These are phyloP conservation scores for Kokia cookei DNA, from an alignment of 441 rosid species.

Conservation along the genomic window DNA sequence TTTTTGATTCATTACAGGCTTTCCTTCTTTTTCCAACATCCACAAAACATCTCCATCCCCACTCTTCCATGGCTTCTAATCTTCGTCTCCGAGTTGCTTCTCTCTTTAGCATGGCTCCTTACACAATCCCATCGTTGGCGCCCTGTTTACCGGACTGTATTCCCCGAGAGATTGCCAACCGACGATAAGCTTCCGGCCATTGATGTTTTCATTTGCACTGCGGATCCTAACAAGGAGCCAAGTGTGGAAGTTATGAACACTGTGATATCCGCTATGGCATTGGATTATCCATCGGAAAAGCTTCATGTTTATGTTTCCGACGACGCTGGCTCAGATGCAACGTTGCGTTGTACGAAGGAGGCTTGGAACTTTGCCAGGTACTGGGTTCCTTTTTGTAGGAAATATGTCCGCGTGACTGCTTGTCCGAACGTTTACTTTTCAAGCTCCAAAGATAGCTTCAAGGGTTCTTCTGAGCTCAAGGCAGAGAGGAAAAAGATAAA, in stretches of 20 bases:
- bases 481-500: slow-evolving; percentile 11
- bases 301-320: slow-evolving; percentile 18
- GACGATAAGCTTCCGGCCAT: slow-evolving; percentile 5
- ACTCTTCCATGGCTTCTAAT: slow-evolving; percentile 14
- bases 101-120: slow-evolving; percentile 30
- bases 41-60: background rate
- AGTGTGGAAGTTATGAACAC: slow-evolving; percentile 5
- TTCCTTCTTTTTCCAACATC: slow-evolving; percentile 15
- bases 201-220: slow-evolving; percentile 10
- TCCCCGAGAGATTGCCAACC: slow-evolving; percentile 25
- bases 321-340: slow-evolving; percentile 33
- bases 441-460: background rate
- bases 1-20: slow-evolving; percentile 25
- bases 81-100: slow-evolving; percentile 29
- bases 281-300: slow-evolving; percentile 7
- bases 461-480: background rate
- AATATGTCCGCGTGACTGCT: slow-evolving; percentile 21
- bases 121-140: slow-evolving; percentile 22
- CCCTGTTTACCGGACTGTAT: slow-evolving; percentile 20
- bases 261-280: slow-evolving; percentile 1
- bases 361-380: slow-evolving; percentile 31
- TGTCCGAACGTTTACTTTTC: slow-evolving; percentile 35
- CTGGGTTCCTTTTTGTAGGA: slow-evolving; percentile 46
- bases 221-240: slow-evolving; percentile 8
- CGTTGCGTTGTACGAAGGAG: slow-evolving; percentile 27